phyloP scores from a whole-genome alignment of 1,139 yeast genomes.

The Nakaseomyces bracarensis region DNA sequence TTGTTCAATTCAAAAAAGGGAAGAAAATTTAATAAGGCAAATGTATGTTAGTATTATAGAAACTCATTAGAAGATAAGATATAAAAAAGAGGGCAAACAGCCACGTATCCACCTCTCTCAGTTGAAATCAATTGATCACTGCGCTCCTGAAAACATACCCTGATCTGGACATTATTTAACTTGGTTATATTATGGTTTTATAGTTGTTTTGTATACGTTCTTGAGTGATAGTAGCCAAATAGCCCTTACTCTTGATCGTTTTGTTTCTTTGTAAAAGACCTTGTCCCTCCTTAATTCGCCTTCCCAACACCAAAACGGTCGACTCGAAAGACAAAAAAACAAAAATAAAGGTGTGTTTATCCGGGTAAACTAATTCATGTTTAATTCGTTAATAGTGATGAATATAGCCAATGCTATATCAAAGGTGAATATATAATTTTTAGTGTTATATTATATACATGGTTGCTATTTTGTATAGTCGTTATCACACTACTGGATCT shows the following conservation, averaged over 20 bases:
- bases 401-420: too few relatives aligned
- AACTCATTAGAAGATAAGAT: neutral
- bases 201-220: neutral
- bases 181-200: conserved; percentile 2
- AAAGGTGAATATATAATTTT: too few relatives aligned
- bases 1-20: neutral
- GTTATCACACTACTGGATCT: too few relatives aligned
- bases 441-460: too few relatives aligned
- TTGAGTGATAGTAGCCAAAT: neutral
- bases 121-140: neutral
- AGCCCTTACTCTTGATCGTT: neutral
- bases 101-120: too few relatives aligned
- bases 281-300: conserved; percentile 5
- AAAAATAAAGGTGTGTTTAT: too few relatives aligned
- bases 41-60: neutral
- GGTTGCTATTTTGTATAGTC: too few relatives aligned
- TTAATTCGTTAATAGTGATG: neutral
- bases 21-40: too few relatives aligned
- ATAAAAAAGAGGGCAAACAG: too few relatives aligned
- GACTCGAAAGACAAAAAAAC: too few relatives aligned
- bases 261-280: too few relatives aligned
- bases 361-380: neutral
- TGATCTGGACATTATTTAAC: conserved; percentile 22
- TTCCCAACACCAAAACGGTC: neutral
- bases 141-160: conserved; percentile 19